A percentile compares a stretch with the other conserved stretches of the same genome.
Conservation (phyloP, 352 stramenopile genomes). For the Globisporangium nagaii region DNA sequence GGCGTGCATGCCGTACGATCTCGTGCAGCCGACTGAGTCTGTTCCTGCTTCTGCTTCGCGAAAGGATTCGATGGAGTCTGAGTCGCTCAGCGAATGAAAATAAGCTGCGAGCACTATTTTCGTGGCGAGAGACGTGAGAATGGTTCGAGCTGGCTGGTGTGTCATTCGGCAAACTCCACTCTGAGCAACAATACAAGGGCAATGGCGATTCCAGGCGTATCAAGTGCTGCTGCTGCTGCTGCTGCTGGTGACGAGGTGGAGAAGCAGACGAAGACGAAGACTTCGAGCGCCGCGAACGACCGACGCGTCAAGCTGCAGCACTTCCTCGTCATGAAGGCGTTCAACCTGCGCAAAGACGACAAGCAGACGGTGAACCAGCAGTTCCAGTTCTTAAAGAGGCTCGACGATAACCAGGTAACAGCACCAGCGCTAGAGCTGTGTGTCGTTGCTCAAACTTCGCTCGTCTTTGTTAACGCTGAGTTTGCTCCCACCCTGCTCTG, state of each 20-base stretch:
- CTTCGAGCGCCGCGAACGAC: conserved; percentile 8
- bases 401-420: conserved; percentile 14
- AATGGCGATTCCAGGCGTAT: conserved; percentile 7
- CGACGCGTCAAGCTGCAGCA: conserved; percentile 65
- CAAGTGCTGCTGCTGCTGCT: background rate
- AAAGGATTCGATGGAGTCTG: conserved; percentile 4
- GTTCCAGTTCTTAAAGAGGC: conserved; percentile 47
- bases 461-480: no score
- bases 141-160: background rate
- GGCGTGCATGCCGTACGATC: conserved; percentile 8
- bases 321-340: conserved; percentile 77
- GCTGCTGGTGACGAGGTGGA: background rate
- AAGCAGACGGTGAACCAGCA: conserved; percentile 62
- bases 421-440: background rate
- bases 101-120: conserved; percentile 4
- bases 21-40: background rate
- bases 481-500: no score
- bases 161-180: background rate
- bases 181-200: background rate
- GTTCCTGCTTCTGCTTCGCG: background rate
- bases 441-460: no score
- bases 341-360: conserved; percentile 54
- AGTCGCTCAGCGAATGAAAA: background rate
- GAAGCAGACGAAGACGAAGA: background rate
- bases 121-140: background rate